Evolutionary conservation across 495 filamentous ascomycete species (phyloP).

Genomic region (Trichoderma asperelloides): DNA sequence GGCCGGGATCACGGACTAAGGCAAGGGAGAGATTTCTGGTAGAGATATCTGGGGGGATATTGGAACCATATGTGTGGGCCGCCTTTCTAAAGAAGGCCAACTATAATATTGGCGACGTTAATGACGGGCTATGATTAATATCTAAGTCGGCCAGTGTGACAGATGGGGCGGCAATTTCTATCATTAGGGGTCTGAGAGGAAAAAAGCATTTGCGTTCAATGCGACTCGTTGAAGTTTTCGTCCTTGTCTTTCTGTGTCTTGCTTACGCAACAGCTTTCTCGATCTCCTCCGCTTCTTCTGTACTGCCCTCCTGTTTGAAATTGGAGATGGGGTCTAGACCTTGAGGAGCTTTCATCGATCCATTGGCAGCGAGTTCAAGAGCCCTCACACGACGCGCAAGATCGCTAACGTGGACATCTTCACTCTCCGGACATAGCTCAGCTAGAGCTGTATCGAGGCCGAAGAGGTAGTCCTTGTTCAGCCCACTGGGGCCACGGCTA

Average conservation of each 20-base stretch:
- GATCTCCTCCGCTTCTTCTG: conserved; percentile 51
- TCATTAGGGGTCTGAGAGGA: conserved; percentile 1
- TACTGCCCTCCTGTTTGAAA: conserved; percentile 40
- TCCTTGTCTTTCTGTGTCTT: not conserved
- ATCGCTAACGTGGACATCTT: conserved; percentile 72
- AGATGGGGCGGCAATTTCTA: not conserved
- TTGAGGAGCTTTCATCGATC: conserved; percentile 11
- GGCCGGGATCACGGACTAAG: conserved; percentile 1
- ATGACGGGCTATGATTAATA: conserved; percentile 2
- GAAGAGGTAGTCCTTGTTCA: conserved; percentile 86
- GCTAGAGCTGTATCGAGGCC: conserved; percentile 69
- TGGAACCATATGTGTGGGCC: not conserved
- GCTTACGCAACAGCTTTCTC: conserved; percentile 33
- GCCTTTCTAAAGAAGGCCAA: not conserved
- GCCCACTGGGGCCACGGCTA: conserved; percentile 74
- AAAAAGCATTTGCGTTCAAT: not conserved
- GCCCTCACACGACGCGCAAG: conserved; percentile 48
- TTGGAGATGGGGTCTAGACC: conserved; percentile 11
- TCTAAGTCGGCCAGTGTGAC: not conserved
- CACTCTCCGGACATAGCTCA: conserved; percentile 65
- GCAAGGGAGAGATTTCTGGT: not conserved
- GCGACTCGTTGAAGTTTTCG: not conserved
- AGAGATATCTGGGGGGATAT: not conserved
- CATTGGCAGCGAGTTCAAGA: conserved; percentile 33
- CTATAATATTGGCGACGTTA: not conserved